Percentiles rank a stretch among this genome's conserved stretches.
phyloP scores from a whole-genome alignment of 371 early-diverging fungal species.

The Mortierella sp. region DNA sequence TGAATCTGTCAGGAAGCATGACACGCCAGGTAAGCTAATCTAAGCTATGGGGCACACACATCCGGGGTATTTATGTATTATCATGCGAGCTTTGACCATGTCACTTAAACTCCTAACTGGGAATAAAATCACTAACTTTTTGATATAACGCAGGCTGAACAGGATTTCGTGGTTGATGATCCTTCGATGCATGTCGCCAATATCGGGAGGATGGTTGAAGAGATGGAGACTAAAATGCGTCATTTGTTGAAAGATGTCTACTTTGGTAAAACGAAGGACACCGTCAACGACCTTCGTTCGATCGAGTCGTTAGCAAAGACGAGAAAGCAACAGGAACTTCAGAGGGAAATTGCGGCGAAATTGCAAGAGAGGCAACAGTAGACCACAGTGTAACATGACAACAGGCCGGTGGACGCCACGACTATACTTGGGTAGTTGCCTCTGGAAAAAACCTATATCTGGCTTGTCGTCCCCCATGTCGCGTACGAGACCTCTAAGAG shows the following conservation, averaged over 20 bases:
- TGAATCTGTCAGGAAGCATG: slow-evolving; percentile 93
- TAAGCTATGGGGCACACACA: too few species aligned
- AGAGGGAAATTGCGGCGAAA: slow-evolving; percentile 78
- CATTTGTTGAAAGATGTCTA: slow-evolving; percentile 94
- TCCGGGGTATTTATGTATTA: too few species aligned
- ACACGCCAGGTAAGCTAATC: slow-evolving; percentile 83
- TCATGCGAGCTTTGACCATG: too few species aligned
- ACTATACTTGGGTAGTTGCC: too few species aligned
- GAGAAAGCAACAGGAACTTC: slow-evolving; percentile 73
- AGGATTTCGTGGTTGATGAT: slow-evolving; percentile 84
- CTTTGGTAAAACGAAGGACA: slow-evolving; percentile 97
- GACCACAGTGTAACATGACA: not conserved
- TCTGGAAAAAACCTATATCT: too few species aligned
- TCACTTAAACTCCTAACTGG: too few species aligned
- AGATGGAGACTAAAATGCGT: slow-evolving; percentile 96
- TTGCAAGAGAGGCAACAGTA: slow-evolving; percentile 62
- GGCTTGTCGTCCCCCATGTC: too few species aligned
- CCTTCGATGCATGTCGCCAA: slow-evolving; percentile 87
- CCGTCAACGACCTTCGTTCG: slow-evolving; percentile 92
- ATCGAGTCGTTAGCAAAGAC: slow-evolving; percentile 77
- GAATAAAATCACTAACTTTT: too few species aligned
- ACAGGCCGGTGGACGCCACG: too few species aligned
- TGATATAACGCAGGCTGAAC: slow-evolving; percentile 69
- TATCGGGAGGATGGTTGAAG: slow-evolving; percentile 97
- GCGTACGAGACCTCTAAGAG: too few species aligned